Evolutionary conservation across 495 filamentous ascomycete genomes (phyloP).

Genomic region (Tuber indicum): DNA sequence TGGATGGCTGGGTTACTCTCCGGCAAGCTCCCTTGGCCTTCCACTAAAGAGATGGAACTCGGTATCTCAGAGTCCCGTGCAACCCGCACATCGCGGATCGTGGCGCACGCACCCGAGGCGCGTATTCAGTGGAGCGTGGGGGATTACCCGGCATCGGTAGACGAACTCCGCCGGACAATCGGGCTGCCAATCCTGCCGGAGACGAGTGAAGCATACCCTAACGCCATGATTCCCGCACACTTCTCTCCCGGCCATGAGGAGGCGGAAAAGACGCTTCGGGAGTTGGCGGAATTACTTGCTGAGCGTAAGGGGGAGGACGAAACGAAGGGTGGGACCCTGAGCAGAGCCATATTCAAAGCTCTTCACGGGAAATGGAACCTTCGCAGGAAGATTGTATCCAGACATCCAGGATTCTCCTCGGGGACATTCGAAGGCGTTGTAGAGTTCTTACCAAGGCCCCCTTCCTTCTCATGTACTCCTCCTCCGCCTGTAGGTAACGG

Average conservation of each 20-base stretch:
- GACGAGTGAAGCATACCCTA: slow-evolving; percentile 15
- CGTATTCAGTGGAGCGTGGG: slow-evolving; percentile 50
- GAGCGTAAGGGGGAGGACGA: background rate
- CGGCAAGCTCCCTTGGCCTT: slow-evolving; percentile 19
- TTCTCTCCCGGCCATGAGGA: slow-evolving; percentile 9
- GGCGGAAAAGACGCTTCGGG: slow-evolving; percentile 7
- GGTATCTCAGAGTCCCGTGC: slow-evolving; percentile 35
- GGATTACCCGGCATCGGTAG: slow-evolving; percentile 74
- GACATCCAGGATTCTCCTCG: slow-evolving; percentile 50
- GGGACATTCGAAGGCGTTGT: slow-evolving; percentile 58
- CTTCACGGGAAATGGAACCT: slow-evolving; percentile 68
- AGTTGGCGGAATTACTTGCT: slow-evolving; percentile 1
- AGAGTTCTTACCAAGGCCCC: slow-evolving; percentile 55
- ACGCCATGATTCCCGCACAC: slow-evolving; percentile 35
- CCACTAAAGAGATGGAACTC: slow-evolving; percentile 20
- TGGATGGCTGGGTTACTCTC: slow-evolving; percentile 52
- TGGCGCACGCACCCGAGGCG: background rate
- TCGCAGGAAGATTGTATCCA: slow-evolving; percentile 48
- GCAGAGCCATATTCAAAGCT: slow-evolving; percentile 60
- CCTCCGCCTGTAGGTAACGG: background rate
- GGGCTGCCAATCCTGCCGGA: slow-evolving; percentile 40
- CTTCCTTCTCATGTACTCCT: slow-evolving; percentile 41
- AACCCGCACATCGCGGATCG: slow-evolving; percentile 38
- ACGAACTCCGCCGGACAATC: slow-evolving; percentile 57
- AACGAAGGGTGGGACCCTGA: slow-evolving; percentile 8